Conservation (phyloP, 1,139 yeast species). For the Suhomyces kunorum region DNA sequence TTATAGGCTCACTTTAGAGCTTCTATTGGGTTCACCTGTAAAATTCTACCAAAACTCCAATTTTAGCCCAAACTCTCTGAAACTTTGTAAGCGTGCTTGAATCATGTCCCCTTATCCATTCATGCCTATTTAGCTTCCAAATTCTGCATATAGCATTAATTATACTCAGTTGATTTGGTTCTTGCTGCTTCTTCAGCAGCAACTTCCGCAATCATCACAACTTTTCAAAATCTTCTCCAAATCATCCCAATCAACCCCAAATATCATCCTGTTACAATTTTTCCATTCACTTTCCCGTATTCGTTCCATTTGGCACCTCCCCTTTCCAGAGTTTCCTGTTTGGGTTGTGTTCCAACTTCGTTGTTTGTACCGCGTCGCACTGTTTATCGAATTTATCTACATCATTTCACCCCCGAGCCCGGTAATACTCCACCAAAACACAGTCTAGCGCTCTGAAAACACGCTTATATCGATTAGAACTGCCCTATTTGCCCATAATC, state of each 20-base stretch:
- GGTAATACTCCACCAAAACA: conserved; percentile 1
- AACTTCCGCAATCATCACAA: too few species aligned
- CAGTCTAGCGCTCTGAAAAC: not conserved
- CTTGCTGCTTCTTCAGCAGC: too few species aligned
- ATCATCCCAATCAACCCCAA: too few species aligned
- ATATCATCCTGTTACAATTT: too few species aligned
- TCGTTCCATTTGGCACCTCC: not conserved
- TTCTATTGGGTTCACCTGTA: too few species aligned
- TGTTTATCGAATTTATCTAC: conserved; percentile 1
- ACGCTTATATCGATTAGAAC: not conserved
- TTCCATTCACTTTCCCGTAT: not conserved
- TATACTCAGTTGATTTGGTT: too few species aligned
- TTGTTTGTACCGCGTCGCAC: conserved; percentile 10
- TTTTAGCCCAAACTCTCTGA: not conserved
- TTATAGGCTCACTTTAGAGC: too few species aligned
- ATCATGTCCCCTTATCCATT: too few species aligned
- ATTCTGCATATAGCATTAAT: too few species aligned
- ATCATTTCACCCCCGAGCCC: not conserved
- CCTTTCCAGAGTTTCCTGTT: not conserved
- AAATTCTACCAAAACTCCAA: not conserved
- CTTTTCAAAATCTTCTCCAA: too few species aligned
- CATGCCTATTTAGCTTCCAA: too few species aligned
- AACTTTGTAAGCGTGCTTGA: too few species aligned
- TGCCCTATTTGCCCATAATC: not conserved
- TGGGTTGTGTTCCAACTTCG: not conserved